Evolutionary conservation across 2,329 filamentous ascomycete species (phyloP), one percentile per base, ranked within the genome.

Genomic region (Aspergillus carbonarius): DNA sequence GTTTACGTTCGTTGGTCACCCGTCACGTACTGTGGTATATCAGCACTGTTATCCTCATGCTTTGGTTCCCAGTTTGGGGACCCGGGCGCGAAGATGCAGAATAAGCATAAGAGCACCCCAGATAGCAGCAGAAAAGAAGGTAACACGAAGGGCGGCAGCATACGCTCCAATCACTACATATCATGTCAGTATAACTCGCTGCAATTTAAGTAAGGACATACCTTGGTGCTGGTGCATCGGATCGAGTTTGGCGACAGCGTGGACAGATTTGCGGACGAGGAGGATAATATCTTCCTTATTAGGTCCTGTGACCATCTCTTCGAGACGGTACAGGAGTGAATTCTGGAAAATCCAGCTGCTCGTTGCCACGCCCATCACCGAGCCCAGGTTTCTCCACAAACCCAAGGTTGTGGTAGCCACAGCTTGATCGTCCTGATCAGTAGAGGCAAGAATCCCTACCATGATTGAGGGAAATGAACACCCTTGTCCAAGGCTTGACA

Each of bases 341-440:
- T 92, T 92, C 75, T 93, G 90, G 61, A 93, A 78, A 7, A 92
- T 84, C 58, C 92, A 81, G 69, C 87, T 90, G 64, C 86, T 89
- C 54, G 83, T 78, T 0, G 89, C 86, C 46, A 93, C 84, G n/a
- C 90, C 90, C 68, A 92, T 81, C 1, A 93, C 89, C 57, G 82
- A 83, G 6, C 90, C 90, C 5, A 93, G 74, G 58, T 84, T 86
- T 55, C 90, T 83, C 85, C 88, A 92, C 17, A 93, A 76, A 17
- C 88, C 83, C 60, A 93, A 77, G 0, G 89, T 91, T 54, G 83
- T 86, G 1, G 88, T 90, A 12, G 87, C 85, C 40, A 89, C 86
- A 13, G 88, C 88, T 71, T 89, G 87, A 50, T 88, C 85, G 5
- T 77, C 69, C 67, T 88, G 85, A 5, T 80, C 73, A 44, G 82